phyloP scores from a whole-genome alignment of 495 filamentous ascomycete genomes.

The Pseudoneurospora amorphoporcata region DNA sequence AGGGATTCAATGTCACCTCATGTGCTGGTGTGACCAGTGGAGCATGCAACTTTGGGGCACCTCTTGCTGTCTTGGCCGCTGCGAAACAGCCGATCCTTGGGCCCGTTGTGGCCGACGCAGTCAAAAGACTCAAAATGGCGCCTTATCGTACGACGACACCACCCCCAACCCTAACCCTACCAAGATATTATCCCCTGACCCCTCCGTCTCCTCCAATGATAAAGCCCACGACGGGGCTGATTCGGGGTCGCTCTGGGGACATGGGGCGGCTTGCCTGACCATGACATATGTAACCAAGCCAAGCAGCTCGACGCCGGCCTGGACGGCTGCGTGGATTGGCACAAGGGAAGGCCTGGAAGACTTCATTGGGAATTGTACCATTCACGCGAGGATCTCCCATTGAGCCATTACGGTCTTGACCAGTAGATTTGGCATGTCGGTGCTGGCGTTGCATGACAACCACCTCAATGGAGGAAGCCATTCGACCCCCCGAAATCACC shows the following conservation, averaged over 20 bases:
- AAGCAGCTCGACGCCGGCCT: background rate
- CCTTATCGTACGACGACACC: background rate
- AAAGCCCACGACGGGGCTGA: background rate
- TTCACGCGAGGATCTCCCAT: background rate
- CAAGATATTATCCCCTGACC: background rate
- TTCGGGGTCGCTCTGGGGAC: background rate
- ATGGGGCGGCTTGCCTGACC: background rate
- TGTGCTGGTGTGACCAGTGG: background rate
- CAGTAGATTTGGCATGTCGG: background rate
- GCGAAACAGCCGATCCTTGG: background rate
- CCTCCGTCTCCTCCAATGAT: background rate
- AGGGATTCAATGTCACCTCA: background rate
- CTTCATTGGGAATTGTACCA: background rate
- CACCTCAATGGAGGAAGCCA: background rate
- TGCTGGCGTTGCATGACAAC: background rate
- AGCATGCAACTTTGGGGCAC: background rate
- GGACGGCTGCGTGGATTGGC: background rate
- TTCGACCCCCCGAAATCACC: background rate
- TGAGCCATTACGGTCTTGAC: background rate
- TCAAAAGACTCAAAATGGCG: background rate
- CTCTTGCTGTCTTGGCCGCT: background rate
- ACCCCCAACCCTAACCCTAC: background rate
- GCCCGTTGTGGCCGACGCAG: background rate
- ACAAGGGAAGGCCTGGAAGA: background rate
- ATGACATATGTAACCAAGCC: background rate